Evolutionary conservation across 176 grass and related monocot species (phyloP).

Genomic region (barley (Hordeum vulgare)): DNA sequence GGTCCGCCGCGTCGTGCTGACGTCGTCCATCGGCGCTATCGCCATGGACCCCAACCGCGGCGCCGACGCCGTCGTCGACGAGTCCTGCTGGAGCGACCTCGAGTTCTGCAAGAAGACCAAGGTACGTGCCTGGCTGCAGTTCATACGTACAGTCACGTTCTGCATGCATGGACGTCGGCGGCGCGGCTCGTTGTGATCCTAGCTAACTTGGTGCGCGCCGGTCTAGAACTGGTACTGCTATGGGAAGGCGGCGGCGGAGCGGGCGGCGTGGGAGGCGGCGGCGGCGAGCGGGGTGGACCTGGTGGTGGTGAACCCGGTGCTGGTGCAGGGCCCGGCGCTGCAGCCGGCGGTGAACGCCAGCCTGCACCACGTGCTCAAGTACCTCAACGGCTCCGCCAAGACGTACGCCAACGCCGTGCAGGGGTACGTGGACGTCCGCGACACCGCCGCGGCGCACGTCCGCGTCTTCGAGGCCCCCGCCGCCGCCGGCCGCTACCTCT

Average conservation of each 20-base stretch:
- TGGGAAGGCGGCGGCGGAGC: conserved; percentile 80
- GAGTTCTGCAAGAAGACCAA: conserved; percentile 91
- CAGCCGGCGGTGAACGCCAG: conserved; percentile 83
- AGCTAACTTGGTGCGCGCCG: too few relatives aligned
- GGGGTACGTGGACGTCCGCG: conserved; percentile 89
- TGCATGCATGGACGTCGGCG: too few relatives aligned
- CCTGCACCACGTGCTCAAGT: conserved; percentile 76
- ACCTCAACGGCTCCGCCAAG: conserved; percentile 69
- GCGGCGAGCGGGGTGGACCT: conserved; percentile 53
- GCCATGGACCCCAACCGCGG: conserved; percentile 81
- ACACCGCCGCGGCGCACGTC: conserved; percentile 74
- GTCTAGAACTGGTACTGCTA: conserved; percentile 93
- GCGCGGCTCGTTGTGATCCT: too few relatives aligned
- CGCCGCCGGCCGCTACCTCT: conserved; percentile 28
- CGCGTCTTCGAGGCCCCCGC: conserved; percentile 55
- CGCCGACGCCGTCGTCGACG: conserved; percentile 77
- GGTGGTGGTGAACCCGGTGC: conserved; percentile 76
- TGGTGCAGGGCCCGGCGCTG: conserved; percentile 77
- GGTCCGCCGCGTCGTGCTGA: conserved; percentile 85
- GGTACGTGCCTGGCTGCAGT: too few relatives aligned
- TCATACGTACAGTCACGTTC: too few relatives aligned
- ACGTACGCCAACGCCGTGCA: conserved; percentile 89
- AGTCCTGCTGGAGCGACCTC: conserved; percentile 93
- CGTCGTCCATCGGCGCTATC: conserved; percentile 89
- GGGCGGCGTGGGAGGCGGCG: conserved; percentile 52